phyloP scores from a whole-genome alignment of 208 protist species.

The Leptomonas seymouri region DNA sequence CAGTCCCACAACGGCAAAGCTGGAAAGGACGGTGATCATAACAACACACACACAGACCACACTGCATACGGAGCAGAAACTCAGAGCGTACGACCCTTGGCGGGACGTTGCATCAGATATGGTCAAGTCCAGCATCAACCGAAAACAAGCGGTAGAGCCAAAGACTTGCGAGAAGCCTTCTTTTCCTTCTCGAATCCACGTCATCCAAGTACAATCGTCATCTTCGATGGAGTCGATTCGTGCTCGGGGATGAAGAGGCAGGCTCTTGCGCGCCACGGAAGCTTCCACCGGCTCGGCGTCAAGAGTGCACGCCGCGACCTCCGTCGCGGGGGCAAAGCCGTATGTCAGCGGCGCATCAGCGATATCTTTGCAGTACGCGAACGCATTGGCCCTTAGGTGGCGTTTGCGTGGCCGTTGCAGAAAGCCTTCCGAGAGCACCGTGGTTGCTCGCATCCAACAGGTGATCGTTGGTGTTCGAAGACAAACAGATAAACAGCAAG shows the following conservation, averaged over 20 bases:
- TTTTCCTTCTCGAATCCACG: constrained; percentile 1
- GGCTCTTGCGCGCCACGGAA: neutral
- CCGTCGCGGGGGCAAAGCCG: neutral
- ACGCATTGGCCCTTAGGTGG: neutral
- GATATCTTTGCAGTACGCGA: constrained; percentile 9
- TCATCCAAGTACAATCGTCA: constrained; percentile 2
- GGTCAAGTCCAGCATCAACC: constrained; percentile 42
- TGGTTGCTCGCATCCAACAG: constrained; percentile 14
- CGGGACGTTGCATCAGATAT: constrained; percentile 29
- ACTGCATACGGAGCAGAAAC: constrained; percentile 62
- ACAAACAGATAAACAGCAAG: no score
- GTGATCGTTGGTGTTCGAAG: no score
- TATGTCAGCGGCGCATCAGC: neutral
- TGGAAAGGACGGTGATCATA: constrained; percentile 62
- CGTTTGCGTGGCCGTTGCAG: neutral
- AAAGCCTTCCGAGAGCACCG: constrained; percentile 19
- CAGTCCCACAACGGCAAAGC: constrained; percentile 69
- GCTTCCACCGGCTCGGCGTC: neutral
- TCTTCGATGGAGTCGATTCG: constrained; percentile 24
- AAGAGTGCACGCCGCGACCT: neutral
- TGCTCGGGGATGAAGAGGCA: constrained; percentile 4
- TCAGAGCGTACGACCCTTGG: constrained; percentile 53
- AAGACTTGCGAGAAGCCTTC: neutral
- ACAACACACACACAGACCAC: constrained; percentile 65
- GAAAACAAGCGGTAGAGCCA: constrained; percentile 16